Percentiles rank a stretch among this genome's conserved stretches.
These are phyloP conservation scores for Psilocybe cubensis DNA, from an alignment of 768 basidiomycete species.

Conservation along the genomic window DNA sequence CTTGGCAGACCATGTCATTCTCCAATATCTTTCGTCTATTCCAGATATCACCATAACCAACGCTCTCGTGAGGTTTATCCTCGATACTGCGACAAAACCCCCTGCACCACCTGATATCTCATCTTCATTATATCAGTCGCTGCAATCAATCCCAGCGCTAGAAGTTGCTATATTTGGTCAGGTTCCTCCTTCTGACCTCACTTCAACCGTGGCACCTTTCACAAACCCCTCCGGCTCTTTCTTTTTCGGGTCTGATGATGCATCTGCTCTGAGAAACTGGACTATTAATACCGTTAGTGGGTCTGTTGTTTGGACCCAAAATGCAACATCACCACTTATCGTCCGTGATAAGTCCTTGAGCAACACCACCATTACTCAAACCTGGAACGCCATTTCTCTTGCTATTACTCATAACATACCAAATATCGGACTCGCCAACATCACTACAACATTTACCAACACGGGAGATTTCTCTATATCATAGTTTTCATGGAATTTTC, in stretches of 20 bases:
- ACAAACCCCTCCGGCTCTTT: conserved; percentile 49
- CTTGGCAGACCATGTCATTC: conserved; percentile 58
- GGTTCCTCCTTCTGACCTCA: conserved; percentile 50
- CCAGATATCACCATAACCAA: conserved; percentile 45
- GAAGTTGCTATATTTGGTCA: conserved; percentile 71
- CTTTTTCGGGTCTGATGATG: conserved; percentile 63
- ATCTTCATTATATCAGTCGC: conserved; percentile 40
- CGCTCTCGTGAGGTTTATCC: conserved; percentile 53
- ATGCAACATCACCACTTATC: conserved; percentile 49
- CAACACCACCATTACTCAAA: conserved; percentile 46
- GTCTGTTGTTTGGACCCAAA: conserved; percentile 55
- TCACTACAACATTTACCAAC: conserved; percentile 44
- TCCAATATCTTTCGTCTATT: conserved; percentile 59
- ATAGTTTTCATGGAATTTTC: conserved; percentile 10
- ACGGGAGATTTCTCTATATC: conserved; percentile 33
- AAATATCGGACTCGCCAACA: conserved; percentile 42
- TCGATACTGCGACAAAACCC: conserved; percentile 31
- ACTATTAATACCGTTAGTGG: conserved; percentile 44
- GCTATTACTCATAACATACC: conserved; percentile 35
- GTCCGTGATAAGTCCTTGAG: conserved; percentile 52
- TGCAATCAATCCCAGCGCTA: conserved; percentile 52
- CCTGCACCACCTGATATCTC: conserved; percentile 44
- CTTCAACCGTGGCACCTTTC: conserved; percentile 53
- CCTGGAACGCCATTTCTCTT: conserved; percentile 49
- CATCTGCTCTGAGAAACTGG: conserved; percentile 55